phyloP scores from a whole-genome alignment of 176 grass and related monocot genomes.

The Guadua angustifolia region DNA sequence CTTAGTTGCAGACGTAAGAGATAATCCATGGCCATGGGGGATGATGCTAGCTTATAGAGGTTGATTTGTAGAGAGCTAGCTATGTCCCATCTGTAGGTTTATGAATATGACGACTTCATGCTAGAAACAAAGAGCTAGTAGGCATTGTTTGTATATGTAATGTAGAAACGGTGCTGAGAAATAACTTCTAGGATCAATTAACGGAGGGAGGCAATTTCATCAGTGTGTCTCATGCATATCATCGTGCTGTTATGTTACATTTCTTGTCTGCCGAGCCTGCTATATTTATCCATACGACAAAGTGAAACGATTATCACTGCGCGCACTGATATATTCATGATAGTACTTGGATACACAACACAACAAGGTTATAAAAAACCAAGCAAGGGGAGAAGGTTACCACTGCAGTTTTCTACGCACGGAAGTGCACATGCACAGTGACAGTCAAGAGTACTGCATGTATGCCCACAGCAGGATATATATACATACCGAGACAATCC shows the following conservation, averaged over 20 bases:
- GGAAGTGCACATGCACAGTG: neutral
- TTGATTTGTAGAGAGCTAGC: slow-evolving; percentile 28
- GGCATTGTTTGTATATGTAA: slow-evolving; percentile 53
- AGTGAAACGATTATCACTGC: no score
- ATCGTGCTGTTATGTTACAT: neutral
- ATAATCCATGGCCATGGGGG: slow-evolving; percentile 54
- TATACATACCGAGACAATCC: no score
- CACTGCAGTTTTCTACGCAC: neutral
- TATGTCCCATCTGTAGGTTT: slow-evolving; percentile 39
- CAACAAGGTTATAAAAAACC: no score
- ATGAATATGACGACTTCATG: slow-evolving; percentile 20
- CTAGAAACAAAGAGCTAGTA: slow-evolving; percentile 39
- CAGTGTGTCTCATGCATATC: neutral
- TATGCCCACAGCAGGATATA: neutral
- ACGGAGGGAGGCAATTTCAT: slow-evolving; percentile 40
- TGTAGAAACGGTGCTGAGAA: slow-evolving; percentile 47
- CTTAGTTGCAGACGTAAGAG: slow-evolving; percentile 51
- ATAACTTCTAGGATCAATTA: slow-evolving; percentile 50
- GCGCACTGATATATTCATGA: no score
- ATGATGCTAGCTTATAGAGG: slow-evolving; percentile 39
- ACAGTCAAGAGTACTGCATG: neutral
- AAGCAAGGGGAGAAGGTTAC: neutral
- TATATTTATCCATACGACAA: neutral
- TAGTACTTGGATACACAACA: no score
- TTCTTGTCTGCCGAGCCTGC: neutral